Base-by-base conservation (phyloP, 2,329 filamentous ascomycete genomes). In the Fusarium sacchari region DNA sequence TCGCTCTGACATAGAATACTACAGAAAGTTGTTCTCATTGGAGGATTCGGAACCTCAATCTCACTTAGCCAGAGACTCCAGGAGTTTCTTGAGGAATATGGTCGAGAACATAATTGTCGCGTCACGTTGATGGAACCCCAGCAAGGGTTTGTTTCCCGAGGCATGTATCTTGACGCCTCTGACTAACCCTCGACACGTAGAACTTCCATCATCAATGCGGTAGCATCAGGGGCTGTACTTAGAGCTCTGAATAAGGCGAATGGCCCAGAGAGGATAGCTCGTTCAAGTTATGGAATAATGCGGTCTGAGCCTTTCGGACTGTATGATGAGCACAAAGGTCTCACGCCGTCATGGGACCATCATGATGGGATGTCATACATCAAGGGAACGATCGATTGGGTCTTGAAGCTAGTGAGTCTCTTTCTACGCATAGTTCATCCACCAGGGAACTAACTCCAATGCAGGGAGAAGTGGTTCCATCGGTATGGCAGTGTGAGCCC, bases 371-470 rank as follows among this genome's bases (percentile, higher is more conserved):
- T 17, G 18, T 11, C 46, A 0, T 67, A 42, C 5, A 28, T 66
- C 7, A 18, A 22, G 6, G 5, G 37, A 22, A 65, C 50, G 2
- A 43, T 67, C 13, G 12, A 50, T 0, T 67, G 64, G 64, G 49
- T 58, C 9, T 20, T 67, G 13, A 64, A 67, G 20, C 49, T 44
- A 7, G 64, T 64, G 7, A 12, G 59, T 6, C 7, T 7, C 2
- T 34, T 0, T 34, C 22, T 7, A 5, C 0, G 17, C 2, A 7
- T 0, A 6, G 6, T 20, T 5, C 0, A 8, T 13, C 1, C 5
- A 2, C 0, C 4, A 2, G 14, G 17, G 7, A 9, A 6, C 36
- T 64, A 1, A 67, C 11, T 4, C 0, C 2, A 20, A 0, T 5
- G 9, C 26, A 66, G 63, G 60, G 47, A 10, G 5, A 30, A 7